Conservation (phyloP, 768 basidiomycete species). For the Collybiopsis confluens region DNA sequence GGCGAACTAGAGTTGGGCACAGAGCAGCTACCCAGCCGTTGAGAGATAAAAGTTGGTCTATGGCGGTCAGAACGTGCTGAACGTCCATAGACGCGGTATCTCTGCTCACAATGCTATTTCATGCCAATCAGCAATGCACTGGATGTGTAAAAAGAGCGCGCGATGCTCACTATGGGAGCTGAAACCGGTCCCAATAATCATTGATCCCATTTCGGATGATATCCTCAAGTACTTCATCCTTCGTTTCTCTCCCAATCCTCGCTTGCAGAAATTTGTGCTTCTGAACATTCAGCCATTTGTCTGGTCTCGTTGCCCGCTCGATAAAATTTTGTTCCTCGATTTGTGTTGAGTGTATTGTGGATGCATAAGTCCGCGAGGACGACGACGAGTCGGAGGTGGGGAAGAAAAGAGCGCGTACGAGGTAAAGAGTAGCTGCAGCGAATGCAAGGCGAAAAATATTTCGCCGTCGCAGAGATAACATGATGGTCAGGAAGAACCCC, state of each 20-base stretch:
- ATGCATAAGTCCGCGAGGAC: constrained; percentile 16
- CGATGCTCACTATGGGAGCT: constrained; percentile 79
- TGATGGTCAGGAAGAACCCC: constrained; percentile 24
- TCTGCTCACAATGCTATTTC: constrained; percentile 62
- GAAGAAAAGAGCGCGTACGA: constrained; percentile 27
- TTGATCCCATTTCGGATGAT: constrained; percentile 71
- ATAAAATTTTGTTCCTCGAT: constrained; percentile 50
- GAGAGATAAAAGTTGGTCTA: constrained; percentile 90
- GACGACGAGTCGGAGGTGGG: constrained; percentile 22
- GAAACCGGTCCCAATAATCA: constrained; percentile 92
- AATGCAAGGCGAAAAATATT: constrained; percentile 41
- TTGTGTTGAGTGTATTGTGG: constrained; percentile 28
- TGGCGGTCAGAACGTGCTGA: constrained; percentile 82
- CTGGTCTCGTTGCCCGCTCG: constrained; percentile 52
- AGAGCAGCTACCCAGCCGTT: constrained; percentile 98
- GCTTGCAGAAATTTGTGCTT: constrained; percentile 85
- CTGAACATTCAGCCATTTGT: constrained; percentile 84
- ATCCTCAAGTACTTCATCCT: constrained; percentile 76
- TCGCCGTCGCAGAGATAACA: constrained; percentile 43
- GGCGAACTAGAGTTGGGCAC: constrained; percentile 90
- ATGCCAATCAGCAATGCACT: neutral
- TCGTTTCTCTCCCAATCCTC: constrained; percentile 82
- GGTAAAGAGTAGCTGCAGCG: constrained; percentile 27
- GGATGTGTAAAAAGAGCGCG: neutral
- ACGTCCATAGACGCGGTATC: constrained; percentile 89